Evolutionary conservation across 2,329 filamentous ascomycete genomes (phyloP).

Genomic region (Orbilia javanica): DNA sequence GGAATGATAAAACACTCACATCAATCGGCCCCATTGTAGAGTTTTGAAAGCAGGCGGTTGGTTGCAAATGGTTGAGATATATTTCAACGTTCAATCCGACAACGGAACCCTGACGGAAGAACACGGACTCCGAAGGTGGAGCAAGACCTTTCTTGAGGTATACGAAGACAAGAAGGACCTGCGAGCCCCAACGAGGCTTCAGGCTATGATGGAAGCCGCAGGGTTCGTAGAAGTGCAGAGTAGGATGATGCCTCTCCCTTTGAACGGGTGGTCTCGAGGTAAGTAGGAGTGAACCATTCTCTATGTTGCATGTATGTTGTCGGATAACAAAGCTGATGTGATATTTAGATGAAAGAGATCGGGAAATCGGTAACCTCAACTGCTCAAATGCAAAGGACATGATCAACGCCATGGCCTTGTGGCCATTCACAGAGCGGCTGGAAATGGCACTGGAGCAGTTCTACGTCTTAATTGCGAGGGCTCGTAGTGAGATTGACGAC

Average conservation of each 20-base stretch:
- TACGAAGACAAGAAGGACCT: constrained; percentile 76
- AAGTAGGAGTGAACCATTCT: constrained; percentile 61
- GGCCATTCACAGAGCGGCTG: constrained; percentile 66
- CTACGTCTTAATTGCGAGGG: constrained; percentile 61
- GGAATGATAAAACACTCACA: constrained; percentile 32
- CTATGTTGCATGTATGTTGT: constrained; percentile 3
- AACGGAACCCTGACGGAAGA: constrained; percentile 80
- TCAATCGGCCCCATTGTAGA: constrained; percentile 64
- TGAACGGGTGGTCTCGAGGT: constrained; percentile 79
- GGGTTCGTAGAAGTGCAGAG: constrained; percentile 78
- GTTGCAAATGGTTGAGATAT: constrained; percentile 89
- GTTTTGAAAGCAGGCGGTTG: constrained; percentile 82
- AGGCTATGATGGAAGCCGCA: constrained; percentile 71
- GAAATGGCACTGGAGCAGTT: constrained; percentile 66
- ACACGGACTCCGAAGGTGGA: constrained; percentile 76
- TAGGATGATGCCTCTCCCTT: constrained; percentile 75
- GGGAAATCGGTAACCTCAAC: constrained; percentile 65
- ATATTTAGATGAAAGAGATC: constrained; percentile 65
- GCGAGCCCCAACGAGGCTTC: constrained; percentile 73
- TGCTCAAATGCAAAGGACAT: constrained; percentile 64
- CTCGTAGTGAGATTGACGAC: constrained; percentile 61
- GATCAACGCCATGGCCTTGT: constrained; percentile 66
- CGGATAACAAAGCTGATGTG: constrained; percentile 58
- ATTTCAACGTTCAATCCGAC: constrained; percentile 86
- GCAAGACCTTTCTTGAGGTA: constrained; percentile 73